A percentile compares a stretch with the other conserved stretches of the same genome.
Evolutionary conservation across 2,329 filamentous ascomycete species (phyloP).

Genomic region (Balansia obtecta): DNA sequence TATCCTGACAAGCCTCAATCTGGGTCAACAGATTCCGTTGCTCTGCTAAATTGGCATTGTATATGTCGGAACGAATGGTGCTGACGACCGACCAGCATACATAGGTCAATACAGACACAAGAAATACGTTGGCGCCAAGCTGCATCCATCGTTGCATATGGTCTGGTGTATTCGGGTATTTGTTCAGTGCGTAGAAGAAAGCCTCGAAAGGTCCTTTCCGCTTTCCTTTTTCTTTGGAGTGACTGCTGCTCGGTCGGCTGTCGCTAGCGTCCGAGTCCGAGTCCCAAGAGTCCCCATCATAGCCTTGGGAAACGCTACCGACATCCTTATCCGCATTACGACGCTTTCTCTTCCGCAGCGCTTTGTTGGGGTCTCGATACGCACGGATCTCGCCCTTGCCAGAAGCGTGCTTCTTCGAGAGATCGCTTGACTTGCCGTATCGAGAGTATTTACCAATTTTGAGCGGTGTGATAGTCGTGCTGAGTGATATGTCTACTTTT

Average conservation of each 20-base stretch:
- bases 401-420: slow-evolving; percentile 30
- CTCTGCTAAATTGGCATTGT: slow-evolving; percentile 56
- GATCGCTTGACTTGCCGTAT: slow-evolving; percentile 26
- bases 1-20: slow-evolving; percentile 58
- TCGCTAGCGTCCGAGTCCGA: slow-evolving; percentile 33
- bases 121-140: slow-evolving; percentile 49
- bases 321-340: slow-evolving; percentile 39
- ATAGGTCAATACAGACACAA: slow-evolving; percentile 46
- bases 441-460: slow-evolving; percentile 34
- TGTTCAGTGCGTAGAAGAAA: slow-evolving; percentile 39
- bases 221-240: slow-evolving; percentile 10
- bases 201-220: slow-evolving; percentile 24
- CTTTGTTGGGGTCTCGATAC: slow-evolving; percentile 24
- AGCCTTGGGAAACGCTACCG: slow-evolving; percentile 32
- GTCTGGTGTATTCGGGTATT: slow-evolving; percentile 45
- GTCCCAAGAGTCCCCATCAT: slow-evolving; percentile 32
- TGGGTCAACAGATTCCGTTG: slow-evolving; percentile 58
- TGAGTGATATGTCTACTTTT: slow-evolving; percentile 29
- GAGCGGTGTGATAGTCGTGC: slow-evolving; percentile 31
- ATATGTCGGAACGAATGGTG: slow-evolving; percentile 63
- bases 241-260: slow-evolving; percentile 11
- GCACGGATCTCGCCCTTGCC: slow-evolving; percentile 54
- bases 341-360: slow-evolving; percentile 41
- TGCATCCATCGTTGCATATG: slow-evolving; percentile 48
- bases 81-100: slow-evolving; percentile 56